Evolutionary conservation across 768 basidiomycete genomes (phyloP), one percentile per base, ranked within the genome.

Genomic region (Gelatoporia subvermispora): DNA sequence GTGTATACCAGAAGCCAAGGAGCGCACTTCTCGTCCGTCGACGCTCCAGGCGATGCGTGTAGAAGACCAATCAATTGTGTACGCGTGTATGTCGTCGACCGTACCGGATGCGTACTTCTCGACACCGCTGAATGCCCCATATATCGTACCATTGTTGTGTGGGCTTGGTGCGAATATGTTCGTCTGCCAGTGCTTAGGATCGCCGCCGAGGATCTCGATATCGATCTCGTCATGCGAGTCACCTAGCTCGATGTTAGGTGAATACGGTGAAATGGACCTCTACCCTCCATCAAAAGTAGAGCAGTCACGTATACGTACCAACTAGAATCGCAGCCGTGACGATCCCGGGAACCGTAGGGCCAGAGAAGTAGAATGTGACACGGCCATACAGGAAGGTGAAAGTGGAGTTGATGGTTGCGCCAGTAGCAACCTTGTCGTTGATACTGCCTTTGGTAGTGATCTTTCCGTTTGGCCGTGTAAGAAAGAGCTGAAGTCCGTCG

Each of bases 301-400:
- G n/a, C n/a, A n/a, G n/a, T n/a, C 35, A 45, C 21, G 21, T 38
- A 17, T 23, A 50, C 63, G 41, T 47, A 69, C 71, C 67, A 8
- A 73, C 68, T 18, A 74, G 51, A 31, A 74, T 72, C 5, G 62
- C 68, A 2, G 74, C 73, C 4, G 69, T 66, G 18, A 75, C 68
- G 3, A 68, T 64, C 5, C 72, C 72, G 3, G 68, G 18, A 8
- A 67, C 56, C 1, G 43, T 25, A 0, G 72, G 72, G 0, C 64
- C 67, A 5, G 48, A 39, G 2, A 74, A 44, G 36, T 67, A 61
- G 41, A 66, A 66, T 0, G 68, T 66, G 21, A 71, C 63, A 40
- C 58, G 68, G 1, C 70, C 72, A 28, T 51, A 69, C 70, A 61
- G 57, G 7, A 71, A 16, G 16, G 58, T 53, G 51, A 69, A 70